Percentiles rank a stretch among this genome's conserved stretches.
Conservation (phyloP, 1,284 basidiomycete genomes). For the Rhodotorula sp. region DNA sequence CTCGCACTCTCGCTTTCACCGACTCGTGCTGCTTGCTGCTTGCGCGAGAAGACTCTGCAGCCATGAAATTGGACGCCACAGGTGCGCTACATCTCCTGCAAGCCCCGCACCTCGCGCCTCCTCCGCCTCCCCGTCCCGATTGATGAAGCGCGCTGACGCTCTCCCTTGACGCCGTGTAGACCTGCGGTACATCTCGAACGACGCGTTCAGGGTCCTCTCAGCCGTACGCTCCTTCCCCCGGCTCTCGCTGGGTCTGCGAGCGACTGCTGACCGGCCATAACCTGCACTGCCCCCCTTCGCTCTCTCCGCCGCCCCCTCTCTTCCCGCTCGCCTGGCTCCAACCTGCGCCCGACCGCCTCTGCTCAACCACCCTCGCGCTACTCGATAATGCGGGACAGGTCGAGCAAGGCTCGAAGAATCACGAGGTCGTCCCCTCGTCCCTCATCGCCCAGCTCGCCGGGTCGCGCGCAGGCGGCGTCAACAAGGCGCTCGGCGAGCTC, state of each 20-base stretch:
- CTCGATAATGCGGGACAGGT: constrained; percentile 59
- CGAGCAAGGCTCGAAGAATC: constrained; percentile 98
- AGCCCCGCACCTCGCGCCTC: too few species aligned
- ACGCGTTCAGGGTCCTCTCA: constrained; percentile 92
- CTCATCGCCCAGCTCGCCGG: constrained; percentile 91
- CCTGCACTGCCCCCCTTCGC: not conserved
- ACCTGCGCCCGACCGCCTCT: not conserved
- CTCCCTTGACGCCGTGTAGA: constrained; percentile 95
- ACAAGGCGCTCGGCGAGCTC: constrained; percentile 85
- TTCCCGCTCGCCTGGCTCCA: not conserved
- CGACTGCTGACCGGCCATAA: not conserved
- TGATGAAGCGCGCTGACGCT: not conserved
- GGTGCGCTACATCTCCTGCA: not conserved
- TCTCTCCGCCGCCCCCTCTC: not conserved
- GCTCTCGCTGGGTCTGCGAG: not conserved
- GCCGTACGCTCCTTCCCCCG: constrained; percentile 60
- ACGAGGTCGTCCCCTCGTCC: constrained; percentile 86
- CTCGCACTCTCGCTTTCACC: not conserved
- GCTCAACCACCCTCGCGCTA: not conserved
- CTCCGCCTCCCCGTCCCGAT: not conserved
- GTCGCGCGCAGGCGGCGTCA: constrained; percentile 85
- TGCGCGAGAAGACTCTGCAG: not conserved
- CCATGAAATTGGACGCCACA: constrained; percentile 42
- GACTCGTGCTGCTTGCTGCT: not conserved
- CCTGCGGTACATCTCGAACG: constrained; percentile 84